Conservation (phyloP, 2,329 filamentous ascomycete species). For the Dichotomopilus funicola region DNA sequence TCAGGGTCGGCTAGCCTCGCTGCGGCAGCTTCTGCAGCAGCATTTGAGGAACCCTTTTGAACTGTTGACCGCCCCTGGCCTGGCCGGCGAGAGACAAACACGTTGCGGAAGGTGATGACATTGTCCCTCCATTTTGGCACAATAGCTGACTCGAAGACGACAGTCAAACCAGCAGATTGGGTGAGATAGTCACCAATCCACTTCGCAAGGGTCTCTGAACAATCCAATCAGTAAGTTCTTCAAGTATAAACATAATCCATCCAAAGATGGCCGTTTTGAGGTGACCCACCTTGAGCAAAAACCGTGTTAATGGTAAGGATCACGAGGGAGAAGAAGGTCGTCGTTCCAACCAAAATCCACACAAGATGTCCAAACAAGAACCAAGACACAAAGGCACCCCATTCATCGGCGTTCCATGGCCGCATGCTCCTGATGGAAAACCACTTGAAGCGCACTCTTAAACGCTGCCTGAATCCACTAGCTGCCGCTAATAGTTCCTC, state of each 20-base stretch:
- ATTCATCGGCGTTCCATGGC: conserved; percentile 94
- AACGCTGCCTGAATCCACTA: conserved; percentile 83
- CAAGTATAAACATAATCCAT: no score
- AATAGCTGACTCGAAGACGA: conserved; percentile 96
- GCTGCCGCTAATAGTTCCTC: conserved; percentile 89
- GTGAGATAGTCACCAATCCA: conserved; percentile 96
- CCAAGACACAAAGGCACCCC: conserved; percentile 93
- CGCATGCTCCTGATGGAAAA: conserved; percentile 88
- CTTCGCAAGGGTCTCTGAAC: conserved; percentile 75
- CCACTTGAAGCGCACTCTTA: conserved; percentile 95
- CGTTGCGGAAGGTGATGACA: conserved; percentile 93
- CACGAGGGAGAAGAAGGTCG: conserved; percentile 88
- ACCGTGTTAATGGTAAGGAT: conserved; percentile 94
- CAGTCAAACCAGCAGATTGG: conserved; percentile 82
- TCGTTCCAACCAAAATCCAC: conserved; percentile 95
- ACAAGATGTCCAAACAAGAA: conserved; percentile 87
- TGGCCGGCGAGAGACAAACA: conserved; percentile 87
- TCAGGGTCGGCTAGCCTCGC: conserved; percentile 52
- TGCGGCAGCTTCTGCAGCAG: conserved; percentile 78
- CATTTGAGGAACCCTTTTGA: conserved; percentile 81
- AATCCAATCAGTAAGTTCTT: conserved; percentile 6
- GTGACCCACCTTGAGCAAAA: conserved; percentile 70
- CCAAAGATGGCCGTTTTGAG: conserved; percentile 19
- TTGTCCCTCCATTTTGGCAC: conserved; percentile 93
- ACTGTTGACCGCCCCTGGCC: conserved; percentile 77